Evolutionary conservation across 2,329 filamentous ascomycete genomes (phyloP), one percentile per base, ranked within the genome.

Genomic region (Botrytis porri): DNA sequence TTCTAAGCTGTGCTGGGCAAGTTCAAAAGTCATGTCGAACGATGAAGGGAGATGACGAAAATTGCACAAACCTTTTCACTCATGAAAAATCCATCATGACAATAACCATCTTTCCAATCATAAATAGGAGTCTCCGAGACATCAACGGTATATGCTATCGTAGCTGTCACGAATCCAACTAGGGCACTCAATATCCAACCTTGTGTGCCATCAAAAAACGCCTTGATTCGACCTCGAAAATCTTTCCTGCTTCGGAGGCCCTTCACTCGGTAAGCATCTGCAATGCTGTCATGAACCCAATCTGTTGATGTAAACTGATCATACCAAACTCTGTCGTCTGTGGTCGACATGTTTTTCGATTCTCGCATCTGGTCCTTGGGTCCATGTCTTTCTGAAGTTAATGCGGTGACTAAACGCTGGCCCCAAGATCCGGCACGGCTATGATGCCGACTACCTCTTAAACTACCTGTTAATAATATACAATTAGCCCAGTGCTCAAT

Each of bases 291-390:
- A 81, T 97, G 95, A 0, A 99, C 95, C 96, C 96, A 99, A 82
- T 99, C 95, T 72, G 94, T 98, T 10, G 93, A 97, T 9, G 94
- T 97, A 80, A 97, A 97, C 83, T 99, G 96, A 84, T 99, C 96
- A 83, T 98, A 98, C 96, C 96, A 98, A 16, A 97, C 92, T 74
- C 96, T 90, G 77, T 98, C 94, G 80, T 98, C 93, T 69, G 91
- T 85, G 77, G 89, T 91, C 16, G 92, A 83, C 7, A 89, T 90
- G 48, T 86, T 84, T 79, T 90, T 92, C 66, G 90, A 90, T 75
- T 92, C 89, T 75, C 86, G 82, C 82, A 91, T 78, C 4, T 77
- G 75, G 29, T 79, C 75, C 39, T 81, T 82, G 66, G 78, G 77
- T 66, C 77, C 80, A 78, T 86, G 87, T 75, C 86, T 84, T 78